phyloP scores from a whole-genome alignment of 108 stramenopile species.

The Skeletonema tropicum region DNA sequence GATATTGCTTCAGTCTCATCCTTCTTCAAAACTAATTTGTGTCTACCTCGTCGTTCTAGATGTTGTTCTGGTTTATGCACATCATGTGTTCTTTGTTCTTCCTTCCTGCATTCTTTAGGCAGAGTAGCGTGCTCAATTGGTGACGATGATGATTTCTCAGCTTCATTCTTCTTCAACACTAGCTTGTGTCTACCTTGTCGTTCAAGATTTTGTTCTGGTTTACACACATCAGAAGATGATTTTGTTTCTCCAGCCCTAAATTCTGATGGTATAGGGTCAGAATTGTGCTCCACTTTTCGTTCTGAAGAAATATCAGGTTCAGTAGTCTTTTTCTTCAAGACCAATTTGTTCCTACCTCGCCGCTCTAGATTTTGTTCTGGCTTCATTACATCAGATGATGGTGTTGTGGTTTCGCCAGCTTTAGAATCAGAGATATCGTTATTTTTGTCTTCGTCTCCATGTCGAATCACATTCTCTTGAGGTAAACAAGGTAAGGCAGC shows the following conservation, averaged over 20 bases:
- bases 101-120: neutral
- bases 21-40: slow-evolving; percentile 37
- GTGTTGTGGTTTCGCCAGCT: neutral
- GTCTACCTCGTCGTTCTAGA: slow-evolving; percentile 34
- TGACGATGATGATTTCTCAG: neutral
- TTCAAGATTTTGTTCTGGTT: slow-evolving; percentile 17
- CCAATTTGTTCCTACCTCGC: slow-evolving; percentile 32
- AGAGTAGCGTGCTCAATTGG: neutral
- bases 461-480: neutral
- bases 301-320: neutral
- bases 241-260: neutral
- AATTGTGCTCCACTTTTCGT: neutral
- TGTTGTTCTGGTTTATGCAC: neutral
- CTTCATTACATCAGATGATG: neutral
- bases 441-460: neutral
- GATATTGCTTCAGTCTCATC: neutral
- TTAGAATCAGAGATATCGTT: neutral
- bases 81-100: neutral
- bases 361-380: slow-evolving; percentile 21
- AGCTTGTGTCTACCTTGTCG: slow-evolving; percentile 30
- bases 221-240: neutral
- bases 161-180: slow-evolving; percentile 28
- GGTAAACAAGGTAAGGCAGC: neutral
- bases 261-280: slow-evolving; percentile 1
- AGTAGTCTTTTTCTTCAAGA: slow-evolving; percentile 26